Evolutionary conservation across 1,284 basidiomycete species (phyloP).

Genomic region (Marasmius fiardii): DNA sequence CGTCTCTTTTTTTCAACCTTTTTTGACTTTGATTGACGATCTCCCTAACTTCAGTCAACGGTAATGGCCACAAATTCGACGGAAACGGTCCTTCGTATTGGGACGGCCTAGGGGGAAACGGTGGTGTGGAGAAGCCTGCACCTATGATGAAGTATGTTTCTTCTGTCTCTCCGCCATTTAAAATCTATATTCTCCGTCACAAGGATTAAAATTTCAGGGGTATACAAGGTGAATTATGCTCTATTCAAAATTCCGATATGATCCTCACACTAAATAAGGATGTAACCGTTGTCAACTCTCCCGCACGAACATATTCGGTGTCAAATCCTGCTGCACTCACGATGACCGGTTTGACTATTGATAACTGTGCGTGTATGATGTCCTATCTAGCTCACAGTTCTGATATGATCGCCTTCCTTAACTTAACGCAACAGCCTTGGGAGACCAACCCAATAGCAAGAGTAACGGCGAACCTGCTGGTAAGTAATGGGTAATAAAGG

Average conservation of each 20-base stretch:
- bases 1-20: neutral
- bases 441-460: conserved; percentile 39
- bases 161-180: conserved; percentile 2
- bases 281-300: conserved; percentile 44
- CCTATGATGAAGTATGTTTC: conserved; percentile 47
- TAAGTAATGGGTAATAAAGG: too few species aligned
- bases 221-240: conserved; percentile 38
- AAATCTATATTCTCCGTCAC: neutral
- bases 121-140: conserved; percentile 36
- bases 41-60: conserved; percentile 31
- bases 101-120: conserved; percentile 41
- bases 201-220: conserved; percentile 56
- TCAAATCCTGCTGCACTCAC: conserved; percentile 35
- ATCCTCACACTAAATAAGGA: conserved; percentile 26
- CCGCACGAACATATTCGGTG: conserved; percentile 35
- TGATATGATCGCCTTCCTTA: too few species aligned
- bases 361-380: conserved; percentile 35
- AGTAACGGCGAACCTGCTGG: conserved; percentile 37
- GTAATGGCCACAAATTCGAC: conserved; percentile 38
- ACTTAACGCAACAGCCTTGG: too few species aligned
- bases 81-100: conserved; percentile 46
- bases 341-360: conserved; percentile 34
- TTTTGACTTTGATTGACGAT: neutral
- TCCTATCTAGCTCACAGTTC: too few species aligned
- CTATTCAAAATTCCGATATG: too few species aligned